phyloP scores from a whole-genome alignment of 1,139 yeast genomes.

The Suhomyces maxii region DNA sequence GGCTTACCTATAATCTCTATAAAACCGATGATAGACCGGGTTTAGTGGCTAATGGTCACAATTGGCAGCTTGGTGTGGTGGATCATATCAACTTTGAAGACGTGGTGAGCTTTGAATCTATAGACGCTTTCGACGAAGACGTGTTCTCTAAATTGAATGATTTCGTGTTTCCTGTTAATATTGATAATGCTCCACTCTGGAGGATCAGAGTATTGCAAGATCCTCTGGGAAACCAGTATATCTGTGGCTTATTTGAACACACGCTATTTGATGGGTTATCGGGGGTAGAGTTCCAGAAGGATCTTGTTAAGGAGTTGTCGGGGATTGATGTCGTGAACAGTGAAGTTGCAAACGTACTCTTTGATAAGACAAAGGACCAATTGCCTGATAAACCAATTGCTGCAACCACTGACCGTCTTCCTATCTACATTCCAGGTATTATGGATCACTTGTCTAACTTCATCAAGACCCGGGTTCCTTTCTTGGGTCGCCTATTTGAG shows the following conservation, averaged over 20 bases:
- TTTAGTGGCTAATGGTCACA: constrained; percentile 13
- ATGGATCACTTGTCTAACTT: neutral
- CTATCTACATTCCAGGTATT: neutral
- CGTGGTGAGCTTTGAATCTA: constrained; percentile 20
- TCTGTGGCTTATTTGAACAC: constrained; percentile 15
- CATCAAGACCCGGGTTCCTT: neutral
- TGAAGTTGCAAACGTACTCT: neutral
- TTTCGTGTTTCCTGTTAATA: constrained; percentile 17
- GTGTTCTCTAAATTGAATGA: constrained; percentile 20
- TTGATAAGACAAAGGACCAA: constrained; percentile 3
- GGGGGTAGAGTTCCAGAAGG: constrained; percentile 15
- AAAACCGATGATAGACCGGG: constrained; percentile 15
- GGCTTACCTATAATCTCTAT: constrained; percentile 23
- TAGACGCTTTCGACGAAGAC: constrained; percentile 18
- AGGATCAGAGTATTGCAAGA: constrained; percentile 20
- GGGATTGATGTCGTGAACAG: constrained; percentile 1
- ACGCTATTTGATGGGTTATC: constrained; percentile 16
- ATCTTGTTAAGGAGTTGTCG: constrained; percentile 12
- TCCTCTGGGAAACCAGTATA: constrained; percentile 7
- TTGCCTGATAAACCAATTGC: neutral
- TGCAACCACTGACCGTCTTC: neutral
- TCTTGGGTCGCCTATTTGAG: neutral
- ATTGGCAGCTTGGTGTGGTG: constrained; percentile 22
- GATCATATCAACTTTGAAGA: constrained; percentile 24
- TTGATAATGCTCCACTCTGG: constrained; percentile 29